A percentile compares a stretch with the other conserved stretches of the same genome.
Evolutionary conservation across 1,139 yeast genomes (phyloP).

Genomic region (Yamadazyma trypodendri): DNA sequence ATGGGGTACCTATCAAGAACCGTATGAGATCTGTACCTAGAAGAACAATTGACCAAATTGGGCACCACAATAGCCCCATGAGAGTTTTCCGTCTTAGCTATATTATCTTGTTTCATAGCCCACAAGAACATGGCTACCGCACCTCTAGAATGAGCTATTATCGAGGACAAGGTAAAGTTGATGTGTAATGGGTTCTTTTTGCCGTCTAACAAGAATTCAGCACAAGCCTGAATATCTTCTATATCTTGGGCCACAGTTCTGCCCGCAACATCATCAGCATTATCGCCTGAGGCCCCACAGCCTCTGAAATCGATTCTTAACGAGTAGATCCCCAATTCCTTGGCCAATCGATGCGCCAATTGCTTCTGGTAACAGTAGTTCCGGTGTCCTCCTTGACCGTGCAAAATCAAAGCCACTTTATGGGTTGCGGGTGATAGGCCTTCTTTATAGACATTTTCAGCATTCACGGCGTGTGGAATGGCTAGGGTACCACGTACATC

Average conservation of each 20-base stretch:
- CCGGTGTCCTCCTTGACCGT: conserved; percentile 86
- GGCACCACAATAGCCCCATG: conserved; percentile 48
- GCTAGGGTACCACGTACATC: conserved; percentile 42
- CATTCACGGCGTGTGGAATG: conserved; percentile 34
- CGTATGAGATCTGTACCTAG: conserved; percentile 50
- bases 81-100: conserved; percentile 25
- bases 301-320: conserved; percentile 83
- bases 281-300: conserved; percentile 74
- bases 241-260: conserved; percentile 63
- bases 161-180: conserved; percentile 48
- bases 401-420: conserved; percentile 46
- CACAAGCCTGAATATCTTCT: conserved; percentile 60
- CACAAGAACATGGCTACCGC: conserved; percentile 74
- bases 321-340: conserved; percentile 57
- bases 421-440: conserved; percentile 38
- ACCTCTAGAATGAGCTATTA: conserved; percentile 81
- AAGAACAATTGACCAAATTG: conserved; percentile 67
- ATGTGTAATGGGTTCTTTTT: conserved; percentile 36
- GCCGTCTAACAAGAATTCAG: conserved; percentile 41
- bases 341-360: conserved; percentile 62
- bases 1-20: conserved; percentile 36
- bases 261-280: conserved; percentile 42
- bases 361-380: conserved; percentile 71
- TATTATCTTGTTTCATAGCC: conserved; percentile 48
- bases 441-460: conserved; percentile 21